phyloP scores from a whole-genome alignment of 345 rosid genomes.

The Eucalyptus victrix region DNA sequence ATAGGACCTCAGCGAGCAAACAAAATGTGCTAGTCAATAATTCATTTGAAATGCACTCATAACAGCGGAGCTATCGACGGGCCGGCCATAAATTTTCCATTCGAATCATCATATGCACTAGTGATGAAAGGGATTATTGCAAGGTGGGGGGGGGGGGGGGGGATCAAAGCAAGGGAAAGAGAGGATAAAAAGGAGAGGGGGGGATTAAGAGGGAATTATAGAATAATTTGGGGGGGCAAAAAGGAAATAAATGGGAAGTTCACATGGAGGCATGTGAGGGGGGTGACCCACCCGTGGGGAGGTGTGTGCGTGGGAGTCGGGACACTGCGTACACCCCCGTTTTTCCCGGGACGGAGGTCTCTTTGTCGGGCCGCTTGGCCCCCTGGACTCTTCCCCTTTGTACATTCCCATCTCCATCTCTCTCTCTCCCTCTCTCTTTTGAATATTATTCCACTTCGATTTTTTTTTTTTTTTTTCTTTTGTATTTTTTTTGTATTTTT shows the following conservation, averaged over 20 bases:
- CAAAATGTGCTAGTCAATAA: background rate
- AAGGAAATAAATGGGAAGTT: background rate
- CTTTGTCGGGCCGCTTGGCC: slow-evolving; percentile 27
- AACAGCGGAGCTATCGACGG: background rate
- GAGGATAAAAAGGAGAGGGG: background rate
- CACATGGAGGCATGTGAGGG: slow-evolving; percentile 71
- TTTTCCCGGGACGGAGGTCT: slow-evolving; percentile 57
- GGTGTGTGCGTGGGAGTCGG: slow-evolving; percentile 5
- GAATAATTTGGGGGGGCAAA: background rate
- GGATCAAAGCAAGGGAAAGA: background rate
- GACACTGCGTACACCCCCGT: slow-evolving; percentile 44
- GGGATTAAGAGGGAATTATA: background rate
- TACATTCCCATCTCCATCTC: background rate
- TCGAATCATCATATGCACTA: background rate
- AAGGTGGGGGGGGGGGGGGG: too few species aligned
- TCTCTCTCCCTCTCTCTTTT: too few species aligned
- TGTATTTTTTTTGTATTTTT: background rate
- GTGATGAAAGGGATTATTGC: background rate
- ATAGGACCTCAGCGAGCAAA: too few species aligned
- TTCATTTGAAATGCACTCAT: background rate
- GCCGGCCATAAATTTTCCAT: background rate
- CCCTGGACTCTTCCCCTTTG: background rate
- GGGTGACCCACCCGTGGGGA: slow-evolving; percentile 27
- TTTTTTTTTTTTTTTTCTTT: background rate
- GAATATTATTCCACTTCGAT: background rate